These are phyloP conservation scores for Kuraishia capsulata DNA, from an alignment of 805 yeast genomes.

Conservation along the genomic window DNA sequence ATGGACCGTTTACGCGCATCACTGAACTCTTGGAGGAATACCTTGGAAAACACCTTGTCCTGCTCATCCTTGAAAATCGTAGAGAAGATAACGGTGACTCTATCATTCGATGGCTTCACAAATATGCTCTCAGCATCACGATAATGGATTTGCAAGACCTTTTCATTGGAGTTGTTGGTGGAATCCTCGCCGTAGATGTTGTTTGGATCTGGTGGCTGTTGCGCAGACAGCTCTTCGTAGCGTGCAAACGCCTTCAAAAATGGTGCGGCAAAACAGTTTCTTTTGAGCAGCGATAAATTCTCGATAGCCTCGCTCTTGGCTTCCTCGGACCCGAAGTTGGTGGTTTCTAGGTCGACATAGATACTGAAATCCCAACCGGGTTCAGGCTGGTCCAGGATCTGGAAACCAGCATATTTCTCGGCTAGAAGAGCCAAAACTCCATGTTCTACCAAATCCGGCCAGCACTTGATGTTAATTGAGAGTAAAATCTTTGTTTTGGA, in stretches of 20 bases:
- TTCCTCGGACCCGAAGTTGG: constrained; percentile 33
- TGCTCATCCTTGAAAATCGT: constrained; percentile 95
- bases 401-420: constrained; percentile 36
- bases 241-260: constrained; percentile 78
- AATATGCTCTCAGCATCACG: constrained; percentile 91
- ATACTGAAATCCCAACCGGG: constrained; percentile 77
- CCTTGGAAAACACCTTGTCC: constrained; percentile 84
- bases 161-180: constrained; percentile 32
- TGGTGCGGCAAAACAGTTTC: constrained; percentile 88
- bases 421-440: constrained; percentile 51
- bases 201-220: constrained; percentile 27
- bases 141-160: constrained; percentile 65
- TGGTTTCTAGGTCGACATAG: constrained; percentile 45
- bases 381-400: constrained; percentile 41
- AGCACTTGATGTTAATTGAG: constrained; percentile 69
- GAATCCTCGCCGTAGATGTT: constrained; percentile 31
- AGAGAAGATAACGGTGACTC: constrained; percentile 94
- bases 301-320: constrained; percentile 42
- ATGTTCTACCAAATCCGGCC: constrained; percentile 60
- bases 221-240: constrained; percentile 57
- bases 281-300: constrained; percentile 67
- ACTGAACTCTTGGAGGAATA: constrained; percentile 86
- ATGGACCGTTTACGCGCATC: constrained; percentile 94
- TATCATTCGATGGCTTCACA: constrained; percentile 85
- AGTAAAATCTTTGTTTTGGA: constrained; percentile 55